These are phyloP conservation scores for Blastobotrys serpentis DNA, from an alignment of 1,139 yeast genomes.

Conservation along the genomic window DNA sequence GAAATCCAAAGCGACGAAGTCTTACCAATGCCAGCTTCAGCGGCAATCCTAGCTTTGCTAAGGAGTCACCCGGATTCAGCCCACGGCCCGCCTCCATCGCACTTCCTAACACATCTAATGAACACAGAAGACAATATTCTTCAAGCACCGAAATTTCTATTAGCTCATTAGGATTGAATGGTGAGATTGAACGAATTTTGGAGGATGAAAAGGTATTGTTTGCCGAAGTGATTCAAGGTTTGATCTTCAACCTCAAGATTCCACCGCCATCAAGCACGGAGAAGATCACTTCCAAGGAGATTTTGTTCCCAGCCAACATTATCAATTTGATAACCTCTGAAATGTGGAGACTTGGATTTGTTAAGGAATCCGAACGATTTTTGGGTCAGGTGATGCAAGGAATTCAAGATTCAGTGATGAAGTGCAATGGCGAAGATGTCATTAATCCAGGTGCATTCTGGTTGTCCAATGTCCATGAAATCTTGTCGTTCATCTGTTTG, in stretches of 20 bases:
- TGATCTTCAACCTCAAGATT: slow-evolving; percentile 82
- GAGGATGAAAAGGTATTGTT: slow-evolving; percentile 79
- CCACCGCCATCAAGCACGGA: slow-evolving; percentile 83
- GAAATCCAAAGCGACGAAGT: slow-evolving; percentile 36
- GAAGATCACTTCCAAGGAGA: slow-evolving; percentile 84
- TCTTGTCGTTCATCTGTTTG: slow-evolving; percentile 89
- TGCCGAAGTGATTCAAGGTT: slow-evolving; percentile 82
- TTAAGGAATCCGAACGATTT: slow-evolving; percentile 88
- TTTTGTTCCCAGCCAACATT: slow-evolving; percentile 93
- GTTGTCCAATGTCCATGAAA: slow-evolving; percentile 95
- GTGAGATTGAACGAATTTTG: slow-evolving; percentile 47
- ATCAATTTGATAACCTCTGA: slow-evolving; percentile 89
- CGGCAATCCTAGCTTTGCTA: slow-evolving; percentile 19
- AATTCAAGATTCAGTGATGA: slow-evolving; percentile 60
- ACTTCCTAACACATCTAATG: slow-evolving; percentile 25
- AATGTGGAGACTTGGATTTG: slow-evolving; percentile 97
- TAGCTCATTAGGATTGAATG: slow-evolving; percentile 35
- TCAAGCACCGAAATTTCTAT: slow-evolving; percentile 31
- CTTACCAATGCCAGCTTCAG: slow-evolving; percentile 29
- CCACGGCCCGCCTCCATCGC: slow-evolving; percentile 41
- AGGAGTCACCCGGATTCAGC: slow-evolving; percentile 31
- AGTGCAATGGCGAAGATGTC: slow-evolving; percentile 72
- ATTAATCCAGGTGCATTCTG: slow-evolving; percentile 95
- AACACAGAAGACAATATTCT: slow-evolving; percentile 29
- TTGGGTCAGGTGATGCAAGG: slow-evolving; percentile 86